These are phyloP conservation scores for Cyberlindnera subsufficiens DNA, from an alignment of 805 yeast genomes.

Conservation along the genomic window DNA sequence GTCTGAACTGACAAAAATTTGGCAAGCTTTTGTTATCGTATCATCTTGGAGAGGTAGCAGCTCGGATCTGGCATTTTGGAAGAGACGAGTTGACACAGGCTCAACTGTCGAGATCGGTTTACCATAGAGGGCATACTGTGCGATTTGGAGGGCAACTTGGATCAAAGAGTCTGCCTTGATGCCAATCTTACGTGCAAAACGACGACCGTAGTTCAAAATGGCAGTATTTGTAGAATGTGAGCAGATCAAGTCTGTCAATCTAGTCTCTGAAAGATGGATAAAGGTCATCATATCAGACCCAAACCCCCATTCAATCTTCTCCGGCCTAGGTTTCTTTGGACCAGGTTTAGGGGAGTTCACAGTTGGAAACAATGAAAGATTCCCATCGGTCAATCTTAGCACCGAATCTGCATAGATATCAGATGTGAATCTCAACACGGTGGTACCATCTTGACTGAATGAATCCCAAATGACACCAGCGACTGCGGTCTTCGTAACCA, in stretches of 20 bases:
- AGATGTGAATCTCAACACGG: conserved; percentile 79
- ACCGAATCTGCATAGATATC: conserved; percentile 90
- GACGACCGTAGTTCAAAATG: conserved; percentile 73
- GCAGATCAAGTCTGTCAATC: conserved; percentile 76
- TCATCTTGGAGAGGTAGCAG: conserved; percentile 61
- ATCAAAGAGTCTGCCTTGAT: conserved; percentile 86
- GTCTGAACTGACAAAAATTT: conserved; percentile 55
- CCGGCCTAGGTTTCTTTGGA: conserved; percentile 12
- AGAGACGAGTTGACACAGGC: conserved; percentile 76
- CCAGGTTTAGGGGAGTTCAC: conserved; percentile 19
- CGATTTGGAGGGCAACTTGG: conserved; percentile 85
- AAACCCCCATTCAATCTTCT: conserved; percentile 31
- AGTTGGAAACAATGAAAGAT: conserved; percentile 35
- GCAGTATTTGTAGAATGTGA: conserved; percentile 74
- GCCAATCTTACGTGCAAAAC: conserved; percentile 71
- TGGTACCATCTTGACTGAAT: conserved; percentile 90
- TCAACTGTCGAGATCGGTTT: conserved; percentile 85
- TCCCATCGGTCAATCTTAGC: conserved; percentile 61
- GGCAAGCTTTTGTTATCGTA: conserved; percentile 44
- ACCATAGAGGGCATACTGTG: conserved; percentile 88
- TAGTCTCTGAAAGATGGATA: conserved; percentile 81
- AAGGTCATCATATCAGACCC: conserved; percentile 31
- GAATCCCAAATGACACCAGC: conserved; percentile 91
- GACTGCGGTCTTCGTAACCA: conserved; percentile 77
- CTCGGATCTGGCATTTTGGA: conserved; percentile 65